Percentiles rank a stretch among this genome's conserved stretches.
These are phyloP conservation scores for Dryas integrifolia DNA, from an alignment of 331 rosid genomes.

Conservation along the genomic window DNA sequence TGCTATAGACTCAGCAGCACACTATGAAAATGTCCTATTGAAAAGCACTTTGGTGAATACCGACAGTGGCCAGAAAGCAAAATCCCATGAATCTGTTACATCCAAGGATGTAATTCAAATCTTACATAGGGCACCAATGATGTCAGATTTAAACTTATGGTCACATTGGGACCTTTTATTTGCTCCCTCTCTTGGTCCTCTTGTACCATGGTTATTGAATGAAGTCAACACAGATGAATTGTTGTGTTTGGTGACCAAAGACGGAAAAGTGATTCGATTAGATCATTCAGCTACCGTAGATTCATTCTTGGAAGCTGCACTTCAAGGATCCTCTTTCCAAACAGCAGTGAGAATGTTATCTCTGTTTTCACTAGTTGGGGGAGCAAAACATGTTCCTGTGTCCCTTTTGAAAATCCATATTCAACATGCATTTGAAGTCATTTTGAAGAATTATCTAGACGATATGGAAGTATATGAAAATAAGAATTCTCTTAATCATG, in stretches of 20 bases:
- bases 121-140: slow-evolving; percentile 69
- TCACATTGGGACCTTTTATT: slow-evolving; percentile 86
- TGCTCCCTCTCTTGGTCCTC: slow-evolving; percentile 84
- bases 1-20: slow-evolving; percentile 37
- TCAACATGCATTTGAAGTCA: slow-evolving; percentile 67
- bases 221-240: slow-evolving; percentile 62
- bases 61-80: slow-evolving; percentile 32
- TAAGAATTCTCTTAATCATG: slow-evolving; percentile 32
- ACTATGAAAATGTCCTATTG: slow-evolving; percentile 33
- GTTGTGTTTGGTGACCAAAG: slow-evolving; percentile 75
- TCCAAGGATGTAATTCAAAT: slow-evolving; percentile 64
- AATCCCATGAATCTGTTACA: slow-evolving; percentile 37
- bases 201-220: slow-evolving; percentile 69
- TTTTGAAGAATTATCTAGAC: slow-evolving; percentile 51
- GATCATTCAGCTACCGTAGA: slow-evolving; percentile 73
- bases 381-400: slow-evolving; percentile 63
- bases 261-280: slow-evolving; percentile 72
- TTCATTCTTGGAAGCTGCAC: slow-evolving; percentile 77
- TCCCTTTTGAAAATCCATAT: slow-evolving; percentile 76
- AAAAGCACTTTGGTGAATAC: slow-evolving; percentile 33
- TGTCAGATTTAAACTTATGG: slow-evolving; percentile 81
- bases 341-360: slow-evolving; percentile 75
- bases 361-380: slow-evolving; percentile 63
- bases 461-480: slow-evolving; percentile 32
- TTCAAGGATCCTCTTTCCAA: slow-evolving; percentile 68